Evolutionary conservation across 108 stramenopile genomes (phyloP), one percentile per base, ranked within the genome.

Genomic region (Bacterosira constricta): DNA sequence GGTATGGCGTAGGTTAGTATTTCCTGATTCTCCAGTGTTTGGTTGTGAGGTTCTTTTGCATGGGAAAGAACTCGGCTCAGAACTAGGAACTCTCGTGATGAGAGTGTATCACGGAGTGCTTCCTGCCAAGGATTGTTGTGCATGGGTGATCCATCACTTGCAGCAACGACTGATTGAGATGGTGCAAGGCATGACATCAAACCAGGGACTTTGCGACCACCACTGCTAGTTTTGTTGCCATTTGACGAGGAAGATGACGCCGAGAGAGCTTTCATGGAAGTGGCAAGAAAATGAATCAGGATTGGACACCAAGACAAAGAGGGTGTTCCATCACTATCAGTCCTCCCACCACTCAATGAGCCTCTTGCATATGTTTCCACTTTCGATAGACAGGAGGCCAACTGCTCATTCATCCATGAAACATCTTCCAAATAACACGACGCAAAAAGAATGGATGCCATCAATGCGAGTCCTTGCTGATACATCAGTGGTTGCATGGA

Each of bases 401-500:
- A 32, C 49, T 58, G 37, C 26, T 59, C 57, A 32, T 69, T 26
- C 32, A 65, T 49, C 77, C 68, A 78, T 29, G 47, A 37, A 18
- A 32, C 53, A 5, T 27, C 45, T 8, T 34, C 20, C 1, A 38
- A 39, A 18, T 25, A 13, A 29, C 9, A 27, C 44, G 37, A 52
- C 20, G 62, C n/a, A 47, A 64, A 70, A 35, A 78, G 29, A 30
- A 78, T 78, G 8, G 69, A 70, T 7, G 66, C 69, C n/a, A 78
- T 37, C 39, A 78, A 52, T 30, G 77, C 63, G 38, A 78, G 56
- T 1, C 77, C 63, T 13, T 65, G 69, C 58, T 78, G 77, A 58
- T 78, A 65, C 31, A n/a, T 20, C 29, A 27, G 37, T 36, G 63
- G 36, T 38, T 1, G 26, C 23, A 27, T 6, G 41, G 25, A 1